Conservation (phyloP, 768 basidiomycete species). For the Cystofilobasidium macerans region DNA sequence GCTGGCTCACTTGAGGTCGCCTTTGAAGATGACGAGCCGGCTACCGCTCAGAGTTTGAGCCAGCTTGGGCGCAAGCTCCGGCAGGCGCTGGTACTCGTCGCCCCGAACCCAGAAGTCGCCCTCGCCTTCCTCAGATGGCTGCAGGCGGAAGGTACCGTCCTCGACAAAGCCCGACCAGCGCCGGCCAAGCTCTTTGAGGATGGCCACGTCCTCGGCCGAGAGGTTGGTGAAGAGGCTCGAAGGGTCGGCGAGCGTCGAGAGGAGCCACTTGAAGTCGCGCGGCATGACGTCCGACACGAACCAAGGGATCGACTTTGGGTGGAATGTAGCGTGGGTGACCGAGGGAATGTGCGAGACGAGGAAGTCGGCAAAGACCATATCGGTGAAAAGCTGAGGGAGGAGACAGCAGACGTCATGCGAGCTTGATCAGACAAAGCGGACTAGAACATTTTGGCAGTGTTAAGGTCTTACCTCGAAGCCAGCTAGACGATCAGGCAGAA, state of each 20-base stretch:
- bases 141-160: conserved; percentile 56
- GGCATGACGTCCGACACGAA: conserved; percentile 94
- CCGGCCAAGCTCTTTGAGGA: conserved; percentile 49
- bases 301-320: conserved; percentile 93
- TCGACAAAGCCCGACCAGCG: conserved; percentile 68
- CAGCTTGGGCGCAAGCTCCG: conserved; percentile 18
- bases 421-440: neutral
- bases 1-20: conserved; percentile 69
- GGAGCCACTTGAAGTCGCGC: conserved; percentile 57
- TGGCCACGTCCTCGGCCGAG: conserved; percentile 31
- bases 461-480: conserved; percentile 63
- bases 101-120: conserved; percentile 39
- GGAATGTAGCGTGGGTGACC: conserved; percentile 71
- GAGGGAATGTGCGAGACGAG: conserved; percentile 79
- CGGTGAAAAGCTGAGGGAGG: conserved; percentile 64
- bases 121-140: conserved; percentile 36
- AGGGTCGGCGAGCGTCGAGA: conserved; percentile 40
- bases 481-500: conserved; percentile 43
- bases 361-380: conserved; percentile 69
- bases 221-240: conserved; percentile 48
- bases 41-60: conserved; percentile 44
- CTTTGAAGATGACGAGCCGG: conserved; percentile 76
- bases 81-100: conserved; percentile 36
- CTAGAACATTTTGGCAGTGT: neutral
- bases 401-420: neutral